These are phyloP conservation scores for Trichophyton simii DNA, from an alignment of 2,329 filamentous ascomycete genomes.

Conservation along the genomic window DNA sequence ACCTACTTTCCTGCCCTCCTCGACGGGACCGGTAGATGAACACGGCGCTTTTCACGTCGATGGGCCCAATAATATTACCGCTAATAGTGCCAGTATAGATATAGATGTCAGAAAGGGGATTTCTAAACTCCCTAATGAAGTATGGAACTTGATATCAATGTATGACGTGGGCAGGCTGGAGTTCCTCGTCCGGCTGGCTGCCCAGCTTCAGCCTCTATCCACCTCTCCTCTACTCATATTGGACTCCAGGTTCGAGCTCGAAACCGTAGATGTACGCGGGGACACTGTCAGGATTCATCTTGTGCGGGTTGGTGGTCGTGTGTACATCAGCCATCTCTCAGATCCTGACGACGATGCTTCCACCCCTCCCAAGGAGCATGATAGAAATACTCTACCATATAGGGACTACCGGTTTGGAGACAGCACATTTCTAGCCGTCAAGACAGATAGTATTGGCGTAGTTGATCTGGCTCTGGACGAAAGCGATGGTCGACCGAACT, in stretches of 20 bases:
- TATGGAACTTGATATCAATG: not conserved
- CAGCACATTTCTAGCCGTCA: slow-evolving; percentile 3
- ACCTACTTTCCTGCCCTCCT: slow-evolving; percentile 1
- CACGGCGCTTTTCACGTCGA: not conserved
- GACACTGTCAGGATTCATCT: slow-evolving; percentile 5
- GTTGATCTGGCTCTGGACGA: slow-evolving; percentile 5
- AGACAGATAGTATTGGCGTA: slow-evolving; percentile 5
- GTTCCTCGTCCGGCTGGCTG: not conserved
- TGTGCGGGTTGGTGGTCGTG: not conserved
- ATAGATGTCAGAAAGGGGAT: not conserved
- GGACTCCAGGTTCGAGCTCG: not conserved
- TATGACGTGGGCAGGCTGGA: slow-evolving; percentile 2
- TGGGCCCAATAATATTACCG: too few relatives aligned
- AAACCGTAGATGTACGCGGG: not conserved
- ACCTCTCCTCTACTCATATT: not conserved
- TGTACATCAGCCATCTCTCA: slow-evolving; percentile 12
- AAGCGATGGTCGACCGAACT: not conserved
- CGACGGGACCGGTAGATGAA: not conserved
- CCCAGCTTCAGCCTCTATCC: not conserved
- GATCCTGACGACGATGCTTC: slow-evolving; percentile 18
- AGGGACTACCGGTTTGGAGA: slow-evolving; percentile 2
- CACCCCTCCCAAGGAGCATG: slow-evolving; percentile 9
- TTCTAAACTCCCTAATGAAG: not conserved
- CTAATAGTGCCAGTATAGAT: not conserved
- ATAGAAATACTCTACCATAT: not conserved